These are phyloP conservation scores for Suillus paluster DNA, from an alignment of 768 basidiomycete genomes.

Conservation along the genomic window DNA sequence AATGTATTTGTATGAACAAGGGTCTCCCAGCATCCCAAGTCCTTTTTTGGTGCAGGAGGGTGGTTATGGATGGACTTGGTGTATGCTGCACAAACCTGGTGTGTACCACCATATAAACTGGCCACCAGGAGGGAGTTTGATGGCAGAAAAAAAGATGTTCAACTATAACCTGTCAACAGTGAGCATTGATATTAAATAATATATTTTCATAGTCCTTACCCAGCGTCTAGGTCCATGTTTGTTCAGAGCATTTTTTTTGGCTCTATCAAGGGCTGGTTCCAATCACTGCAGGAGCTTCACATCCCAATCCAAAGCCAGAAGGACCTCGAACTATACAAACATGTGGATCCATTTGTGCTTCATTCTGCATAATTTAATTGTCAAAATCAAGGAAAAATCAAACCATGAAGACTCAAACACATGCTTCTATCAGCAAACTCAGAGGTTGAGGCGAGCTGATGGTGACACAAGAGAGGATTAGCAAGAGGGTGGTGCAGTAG, in stretches of 20 bases:
- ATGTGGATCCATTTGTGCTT: not conserved
- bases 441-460: too few species aligned
- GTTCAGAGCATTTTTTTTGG: not conserved
- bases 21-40: not conserved
- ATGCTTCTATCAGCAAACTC: not conserved
- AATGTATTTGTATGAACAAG: slow-evolving; percentile 4
- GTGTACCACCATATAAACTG: slow-evolving; percentile 29
- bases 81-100: slow-evolving; percentile 19
- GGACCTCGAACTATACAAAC: not conserved
- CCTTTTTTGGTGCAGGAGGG: slow-evolving; percentile 11
- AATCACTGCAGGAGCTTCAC: slow-evolving; percentile 3
- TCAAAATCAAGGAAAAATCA: not conserved
- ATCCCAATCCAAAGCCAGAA: slow-evolving; percentile 1
- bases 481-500: not conserved
- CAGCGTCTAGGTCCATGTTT: not conserved
- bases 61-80: slow-evolving; percentile 18
- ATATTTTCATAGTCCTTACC: too few species aligned
- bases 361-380: not conserved
- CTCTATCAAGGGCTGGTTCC: slow-evolving; percentile 4
- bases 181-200: too few species aligned
- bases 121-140: slow-evolving; percentile 18
- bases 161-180: slow-evolving; percentile 24
- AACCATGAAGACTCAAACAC: not conserved
- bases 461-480: not conserved
- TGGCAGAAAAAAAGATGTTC: slow-evolving; percentile 20